Conservation (phyloP, 352 stramenopile species). For the Phytophthora palmivora region DNA sequence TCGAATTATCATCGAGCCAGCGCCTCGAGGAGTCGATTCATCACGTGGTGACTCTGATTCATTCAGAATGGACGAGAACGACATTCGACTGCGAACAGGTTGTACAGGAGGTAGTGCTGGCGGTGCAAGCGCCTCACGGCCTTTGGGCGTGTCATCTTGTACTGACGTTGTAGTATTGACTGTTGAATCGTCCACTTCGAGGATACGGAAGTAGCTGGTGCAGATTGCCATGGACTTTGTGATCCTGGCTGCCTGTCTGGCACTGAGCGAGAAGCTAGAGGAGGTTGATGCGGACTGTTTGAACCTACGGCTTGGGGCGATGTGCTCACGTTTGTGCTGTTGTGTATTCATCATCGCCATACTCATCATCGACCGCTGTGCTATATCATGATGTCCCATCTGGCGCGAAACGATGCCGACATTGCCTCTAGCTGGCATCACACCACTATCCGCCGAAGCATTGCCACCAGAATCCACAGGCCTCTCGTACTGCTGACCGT, state of each 20-base stretch:
- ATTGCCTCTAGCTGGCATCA: conserved; percentile 15
- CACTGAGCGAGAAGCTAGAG: conserved; percentile 28
- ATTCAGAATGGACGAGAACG: conserved; percentile 90
- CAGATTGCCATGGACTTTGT: conserved; percentile 30
- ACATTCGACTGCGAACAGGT: conserved; percentile 79
- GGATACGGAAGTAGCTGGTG: conserved; percentile 5
- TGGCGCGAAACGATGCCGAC: conserved; percentile 17
- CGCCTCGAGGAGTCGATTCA: conserved; percentile 43
- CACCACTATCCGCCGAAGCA: conserved; percentile 17
- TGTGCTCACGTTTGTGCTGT: conserved; percentile 13
- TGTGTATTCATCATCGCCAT: conserved; percentile 58
- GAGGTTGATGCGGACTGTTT: conserved; percentile 32
- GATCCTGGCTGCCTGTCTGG: conserved; percentile 23
- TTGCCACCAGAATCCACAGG: conserved; percentile 27
- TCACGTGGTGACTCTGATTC: conserved; percentile 81
- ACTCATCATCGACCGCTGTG: conserved; percentile 64
- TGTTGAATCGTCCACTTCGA: conserved; percentile 11
- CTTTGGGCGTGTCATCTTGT: conserved; percentile 16
- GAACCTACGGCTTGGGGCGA: conserved; percentile 16
- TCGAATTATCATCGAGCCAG: conserved; percentile 47
- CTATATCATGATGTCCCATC: conserved; percentile 48
- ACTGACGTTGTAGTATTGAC: conserved; percentile 5
- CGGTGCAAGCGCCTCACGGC: conserved; percentile 23
- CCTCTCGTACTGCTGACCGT: conserved; percentile 39
- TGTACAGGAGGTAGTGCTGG: conserved; percentile 28